Evolutionary conservation across 2,329 filamentous ascomycete species (phyloP).

Genomic region (Aaosphaeria pasadenensis): DNA sequence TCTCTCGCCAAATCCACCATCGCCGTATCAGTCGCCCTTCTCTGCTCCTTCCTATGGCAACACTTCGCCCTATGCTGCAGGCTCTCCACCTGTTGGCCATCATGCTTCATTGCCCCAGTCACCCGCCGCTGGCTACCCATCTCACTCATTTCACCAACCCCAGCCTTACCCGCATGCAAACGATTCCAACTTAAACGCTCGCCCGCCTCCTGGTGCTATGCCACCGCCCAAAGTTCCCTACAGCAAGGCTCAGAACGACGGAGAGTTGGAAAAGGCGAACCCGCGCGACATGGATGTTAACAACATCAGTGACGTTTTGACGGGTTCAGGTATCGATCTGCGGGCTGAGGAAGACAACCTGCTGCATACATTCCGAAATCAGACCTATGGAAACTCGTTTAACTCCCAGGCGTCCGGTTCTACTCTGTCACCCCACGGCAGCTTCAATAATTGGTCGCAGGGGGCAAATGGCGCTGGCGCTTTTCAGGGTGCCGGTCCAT

Average conservation of each 20-base stretch:
- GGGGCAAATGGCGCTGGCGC: slow-evolving; percentile 30
- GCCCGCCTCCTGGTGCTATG: slow-evolving; percentile 46
- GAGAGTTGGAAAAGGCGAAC: slow-evolving; percentile 54
- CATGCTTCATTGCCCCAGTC: slow-evolving; percentile 31
- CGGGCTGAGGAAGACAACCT: slow-evolving; percentile 82
- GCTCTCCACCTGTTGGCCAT: slow-evolving; percentile 12
- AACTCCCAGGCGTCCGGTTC: slow-evolving; percentile 35
- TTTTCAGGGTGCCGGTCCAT: slow-evolving; percentile 37
- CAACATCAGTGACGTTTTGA: slow-evolving; percentile 79
- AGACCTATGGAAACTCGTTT: slow-evolving; percentile 47
- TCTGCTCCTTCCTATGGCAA: slow-evolving; percentile 32
- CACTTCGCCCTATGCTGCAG: slow-evolving; percentile 44
- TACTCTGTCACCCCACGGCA: slow-evolving; percentile 40
- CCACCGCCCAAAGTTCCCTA: slow-evolving; percentile 61
- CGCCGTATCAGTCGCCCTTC: slow-evolving; percentile 41
- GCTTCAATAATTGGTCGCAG: slow-evolving; percentile 47
- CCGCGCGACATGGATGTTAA: slow-evolving; percentile 58
- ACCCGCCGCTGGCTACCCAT: slow-evolving; percentile 26
- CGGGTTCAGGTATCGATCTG: slow-evolving; percentile 81
- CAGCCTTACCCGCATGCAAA: slow-evolving; percentile 37
- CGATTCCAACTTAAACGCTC: slow-evolving; percentile 8
- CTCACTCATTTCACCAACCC: slow-evolving; percentile 52
- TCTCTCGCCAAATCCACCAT: slow-evolving; percentile 65
- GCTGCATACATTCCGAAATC: slow-evolving; percentile 61
- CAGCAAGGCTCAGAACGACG: slow-evolving; percentile 39